Base-by-base conservation (phyloP, 768 basidiomycete species). In the Lyophyllum atratum region DNA sequence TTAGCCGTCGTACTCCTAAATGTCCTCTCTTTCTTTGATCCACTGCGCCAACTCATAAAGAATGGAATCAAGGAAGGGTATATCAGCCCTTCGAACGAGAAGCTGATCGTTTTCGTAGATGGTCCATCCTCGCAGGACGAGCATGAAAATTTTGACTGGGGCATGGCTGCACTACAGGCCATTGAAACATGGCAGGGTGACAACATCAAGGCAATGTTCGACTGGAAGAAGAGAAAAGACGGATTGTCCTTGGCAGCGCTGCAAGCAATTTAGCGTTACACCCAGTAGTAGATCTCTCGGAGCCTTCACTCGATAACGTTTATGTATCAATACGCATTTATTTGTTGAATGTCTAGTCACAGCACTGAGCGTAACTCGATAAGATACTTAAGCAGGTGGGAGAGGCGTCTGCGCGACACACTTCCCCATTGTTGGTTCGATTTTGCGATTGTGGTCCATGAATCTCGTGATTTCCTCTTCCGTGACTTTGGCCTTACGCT, bases 1-100 rank as follows among this genome's bases (percentile, higher is more conserved):
- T 25, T 56, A 95, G 87, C 95, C 14, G 89, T 97, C 40, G 73
- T 97, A 42, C 74, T 97, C 24, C 67, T 97, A n/a, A 96, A 98
- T 68, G 89, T 97, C 25, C 81, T 83, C 26, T 81, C 81, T 0
- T 97, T 89, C 76, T 99, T 85, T 73, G 82, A 92, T 24, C 87
- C 94, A 1, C 76, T 99, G n/a, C 85, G 88, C 21, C 74, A 80
- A 9, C 82, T 96, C 51, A 84, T 98, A 65, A 73, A 82, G 56
- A 83, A 77, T 47, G 86, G 87, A 11, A 72, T 92, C 50, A 69
- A 79, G 24, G 82, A 83, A 14, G 92, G 91, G 3, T 96, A 92
- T 74, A 94, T 98, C 70, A 70, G 75, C 26, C 75, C 83, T 1
- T 61, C 70, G 19, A 92, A 86, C 66, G 80, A 84, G 54, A 65